Conservation (phyloP, 2,329 filamentous ascomycete species). For the Lasiodiplodia gonubiensis region DNA sequence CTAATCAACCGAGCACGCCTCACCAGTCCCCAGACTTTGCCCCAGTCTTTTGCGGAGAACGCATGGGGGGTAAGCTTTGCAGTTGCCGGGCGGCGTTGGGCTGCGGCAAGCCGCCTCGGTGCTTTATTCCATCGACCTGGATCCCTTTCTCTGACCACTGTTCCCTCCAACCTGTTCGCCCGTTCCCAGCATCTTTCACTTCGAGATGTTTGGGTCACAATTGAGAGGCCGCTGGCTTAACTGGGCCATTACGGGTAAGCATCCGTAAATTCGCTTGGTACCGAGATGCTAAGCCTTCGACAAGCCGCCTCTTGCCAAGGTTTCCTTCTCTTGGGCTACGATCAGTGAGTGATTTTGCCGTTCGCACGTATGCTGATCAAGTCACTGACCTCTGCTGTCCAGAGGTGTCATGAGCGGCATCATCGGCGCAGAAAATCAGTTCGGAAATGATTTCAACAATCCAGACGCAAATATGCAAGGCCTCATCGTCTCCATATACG, state of each 20-base stretch:
- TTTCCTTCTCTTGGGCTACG: constrained; percentile 36
- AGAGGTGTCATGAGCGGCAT: constrained; percentile 42
- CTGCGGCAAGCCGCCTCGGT: constrained; percentile 1
- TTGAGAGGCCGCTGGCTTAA: constrained; percentile 12
- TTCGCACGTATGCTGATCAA: neutral
- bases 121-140: neutral
- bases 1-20: neutral
- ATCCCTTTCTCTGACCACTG: neutral
- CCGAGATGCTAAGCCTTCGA: constrained; percentile 23
- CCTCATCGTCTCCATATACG: constrained; percentile 41
- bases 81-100: neutral
- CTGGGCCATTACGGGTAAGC: constrained; percentile 26
- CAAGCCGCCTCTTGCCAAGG: constrained; percentile 32
- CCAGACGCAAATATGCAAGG: constrained; percentile 48
- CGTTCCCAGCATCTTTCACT: neutral
- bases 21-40: constrained; percentile 8
- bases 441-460: constrained; percentile 46
- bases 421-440: constrained; percentile 49
- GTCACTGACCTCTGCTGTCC: neutral
- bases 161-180: neutral
- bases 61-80: constrained; percentile 17
- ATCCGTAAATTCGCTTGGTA: neutral
- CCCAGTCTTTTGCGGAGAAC: constrained; percentile 21
- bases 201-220: neutral
- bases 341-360: constrained; percentile 35